Percentiles rank a stretch among this genome's conserved stretches.
phyloP scores from a whole-genome alignment of 2,329 filamentous ascomycete species.

The Talaromyces sp. region DNA sequence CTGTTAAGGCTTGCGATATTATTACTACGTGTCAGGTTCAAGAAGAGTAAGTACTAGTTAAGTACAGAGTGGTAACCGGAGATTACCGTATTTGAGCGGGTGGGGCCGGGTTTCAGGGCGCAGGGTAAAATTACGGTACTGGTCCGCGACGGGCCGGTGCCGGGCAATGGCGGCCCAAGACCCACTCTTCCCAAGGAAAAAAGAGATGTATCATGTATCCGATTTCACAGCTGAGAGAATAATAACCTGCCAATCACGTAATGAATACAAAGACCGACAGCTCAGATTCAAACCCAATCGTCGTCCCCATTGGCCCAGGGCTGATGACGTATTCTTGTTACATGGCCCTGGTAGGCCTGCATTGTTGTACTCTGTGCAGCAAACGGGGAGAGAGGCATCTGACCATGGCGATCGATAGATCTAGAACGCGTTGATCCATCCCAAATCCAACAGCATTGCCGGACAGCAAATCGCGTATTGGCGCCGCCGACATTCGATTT shows the following conservation, averaged over 20 bases:
- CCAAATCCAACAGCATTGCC: neutral
- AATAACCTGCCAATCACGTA: neutral
- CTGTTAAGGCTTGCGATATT: neutral
- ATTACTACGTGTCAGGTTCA: too few relatives aligned
- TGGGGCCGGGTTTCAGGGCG: neutral
- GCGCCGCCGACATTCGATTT: neutral
- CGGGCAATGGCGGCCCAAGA: neutral
- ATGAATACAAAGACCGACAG: neutral
- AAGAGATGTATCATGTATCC: neutral
- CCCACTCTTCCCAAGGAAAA: neutral
- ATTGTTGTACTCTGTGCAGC: neutral
- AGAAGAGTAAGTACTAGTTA: too few relatives aligned
- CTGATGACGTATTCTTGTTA: neutral
- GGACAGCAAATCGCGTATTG: neutral
- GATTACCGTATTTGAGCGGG: neutral
- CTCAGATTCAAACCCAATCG: neutral
- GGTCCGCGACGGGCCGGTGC: neutral
- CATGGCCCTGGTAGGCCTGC: neutral
- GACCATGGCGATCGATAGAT: neutral
- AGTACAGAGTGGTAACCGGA: too few relatives aligned
- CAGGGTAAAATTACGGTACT: neutral
- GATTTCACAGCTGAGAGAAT: neutral
- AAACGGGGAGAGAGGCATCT: neutral
- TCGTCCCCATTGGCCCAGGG: neutral
- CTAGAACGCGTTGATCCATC: neutral